Conservation (phyloP, 495 filamentous ascomycete species). For the Baudoinia panamericana region DNA sequence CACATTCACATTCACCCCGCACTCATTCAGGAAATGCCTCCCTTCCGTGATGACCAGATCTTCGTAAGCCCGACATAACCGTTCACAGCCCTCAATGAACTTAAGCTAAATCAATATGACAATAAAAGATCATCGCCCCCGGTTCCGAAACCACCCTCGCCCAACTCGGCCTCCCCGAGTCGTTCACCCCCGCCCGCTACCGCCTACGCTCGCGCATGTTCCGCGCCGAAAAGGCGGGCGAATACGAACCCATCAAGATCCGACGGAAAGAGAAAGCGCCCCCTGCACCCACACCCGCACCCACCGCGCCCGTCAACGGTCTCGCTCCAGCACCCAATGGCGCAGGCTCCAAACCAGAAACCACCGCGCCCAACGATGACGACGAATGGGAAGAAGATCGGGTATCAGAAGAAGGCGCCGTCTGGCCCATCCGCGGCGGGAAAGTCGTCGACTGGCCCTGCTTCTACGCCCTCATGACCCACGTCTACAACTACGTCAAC, state of each 20-base stretch:
- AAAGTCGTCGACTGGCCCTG: constrained; percentile 76
- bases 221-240: constrained; percentile 57
- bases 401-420: constrained; percentile 73
- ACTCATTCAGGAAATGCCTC: constrained; percentile 50
- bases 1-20: no score
- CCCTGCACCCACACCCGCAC: constrained; percentile 19
- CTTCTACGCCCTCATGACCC: constrained; percentile 78
- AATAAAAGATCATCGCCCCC: constrained; percentile 90
- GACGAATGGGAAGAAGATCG: constrained; percentile 68
- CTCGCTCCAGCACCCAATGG: constrained; percentile 21
- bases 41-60: constrained; percentile 67
- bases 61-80: constrained; percentile 36
- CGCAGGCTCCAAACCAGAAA: constrained; percentile 23
- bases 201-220: constrained; percentile 91
- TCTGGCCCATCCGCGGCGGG: constrained; percentile 77
- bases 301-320: constrained; percentile 7
- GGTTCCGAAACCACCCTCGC: constrained; percentile 89
- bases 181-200: constrained; percentile 69
- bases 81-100: not conserved
- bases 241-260: constrained; percentile 75
- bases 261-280: constrained; percentile 45
- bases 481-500: constrained; percentile 75
- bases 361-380: constrained; percentile 40
- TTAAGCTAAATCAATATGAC: not conserved
- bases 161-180: constrained; percentile 83